phyloP scores from a whole-genome alignment of 441 rosid genomes.

The Arabidopsis lyrata region DNA sequence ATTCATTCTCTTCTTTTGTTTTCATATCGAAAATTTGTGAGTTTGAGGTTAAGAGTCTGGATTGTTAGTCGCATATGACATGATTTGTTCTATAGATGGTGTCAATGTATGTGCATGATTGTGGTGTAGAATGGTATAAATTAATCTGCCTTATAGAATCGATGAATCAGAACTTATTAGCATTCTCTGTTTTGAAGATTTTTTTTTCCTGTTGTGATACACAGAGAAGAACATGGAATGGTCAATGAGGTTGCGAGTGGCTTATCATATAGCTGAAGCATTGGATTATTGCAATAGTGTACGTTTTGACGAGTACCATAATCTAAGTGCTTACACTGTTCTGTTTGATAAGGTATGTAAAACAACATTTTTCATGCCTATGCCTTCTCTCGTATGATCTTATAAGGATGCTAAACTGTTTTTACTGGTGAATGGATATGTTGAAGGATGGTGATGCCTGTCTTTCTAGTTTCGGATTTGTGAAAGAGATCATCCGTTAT shows the following conservation, averaged over 20 bases:
- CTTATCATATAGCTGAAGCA: slow-evolving; percentile 69
- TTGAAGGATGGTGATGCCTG: slow-evolving; percentile 83
- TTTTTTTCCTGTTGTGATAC: neutral
- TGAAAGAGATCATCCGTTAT: slow-evolving; percentile 71
- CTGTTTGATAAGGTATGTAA: slow-evolving; percentile 76
- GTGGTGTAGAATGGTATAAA: neutral
- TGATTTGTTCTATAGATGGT: too few relatives aligned
- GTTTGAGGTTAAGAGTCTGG: neutral
- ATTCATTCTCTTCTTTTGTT: slow-evolving; percentile 1
- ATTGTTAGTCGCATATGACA: neutral
- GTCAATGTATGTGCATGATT: slow-evolving; percentile 1
- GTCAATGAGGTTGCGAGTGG: slow-evolving; percentile 49
- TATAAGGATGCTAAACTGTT: slow-evolving; percentile 5
- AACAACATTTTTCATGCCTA: slow-evolving; percentile 9
- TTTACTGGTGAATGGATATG: slow-evolving; percentile 28
- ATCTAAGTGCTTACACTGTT: slow-evolving; percentile 76
- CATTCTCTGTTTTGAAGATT: neutral
- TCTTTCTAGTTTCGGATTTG: slow-evolving; percentile 86
- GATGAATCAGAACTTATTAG: neutral
- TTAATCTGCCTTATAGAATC: neutral
- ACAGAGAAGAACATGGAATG: neutral
- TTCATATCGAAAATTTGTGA: neutral
- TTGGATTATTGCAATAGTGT: slow-evolving; percentile 61
- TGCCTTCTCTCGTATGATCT: neutral
- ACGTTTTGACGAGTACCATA: slow-evolving; percentile 73